phyloP scores from a whole-genome alignment of 2,329 filamentous ascomycete genomes.

The Sphaceloma murrayae region DNA sequence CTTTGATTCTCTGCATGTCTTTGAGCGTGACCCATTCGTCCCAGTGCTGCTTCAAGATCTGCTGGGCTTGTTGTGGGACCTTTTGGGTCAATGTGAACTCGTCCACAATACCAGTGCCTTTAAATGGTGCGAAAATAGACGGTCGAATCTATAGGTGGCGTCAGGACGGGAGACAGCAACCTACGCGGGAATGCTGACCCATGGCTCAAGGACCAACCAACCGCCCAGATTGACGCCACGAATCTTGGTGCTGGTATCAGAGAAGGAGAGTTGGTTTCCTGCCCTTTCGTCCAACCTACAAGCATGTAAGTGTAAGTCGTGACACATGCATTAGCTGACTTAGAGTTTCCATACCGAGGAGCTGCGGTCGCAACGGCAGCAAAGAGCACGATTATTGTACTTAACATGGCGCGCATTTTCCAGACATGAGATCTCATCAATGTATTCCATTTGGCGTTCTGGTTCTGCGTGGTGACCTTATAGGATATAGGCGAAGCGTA shows the following conservation, averaged over 20 bases:
- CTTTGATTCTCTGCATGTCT: slow-evolving; percentile 43
- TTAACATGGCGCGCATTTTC: no score
- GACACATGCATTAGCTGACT: no score
- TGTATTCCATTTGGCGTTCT: no score
- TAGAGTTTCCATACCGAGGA: no score
- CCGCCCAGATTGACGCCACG: slow-evolving; percentile 23
- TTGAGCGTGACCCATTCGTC: slow-evolving; percentile 36
- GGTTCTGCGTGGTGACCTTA: no score
- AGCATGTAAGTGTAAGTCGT: no score
- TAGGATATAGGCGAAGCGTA: no score
- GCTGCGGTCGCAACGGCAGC: no score
- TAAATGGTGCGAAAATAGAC: slow-evolving; percentile 17
- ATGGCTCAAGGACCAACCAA: slow-evolving; percentile 23
- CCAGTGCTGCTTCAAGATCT: slow-evolving; percentile 22
- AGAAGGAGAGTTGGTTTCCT: slow-evolving; percentile 2
- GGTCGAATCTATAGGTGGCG: slow-evolving; percentile 14
- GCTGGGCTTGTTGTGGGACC: slow-evolving; percentile 17
- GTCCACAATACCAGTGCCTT: slow-evolving; percentile 19
- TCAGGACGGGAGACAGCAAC: slow-evolving; percentile 17
- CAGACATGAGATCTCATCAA: no score
- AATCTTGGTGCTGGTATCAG: slow-evolving; percentile 15
- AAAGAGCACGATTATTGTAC: no score
- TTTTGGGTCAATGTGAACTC: slow-evolving; percentile 23
- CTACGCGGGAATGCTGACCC: slow-evolving; percentile 4
- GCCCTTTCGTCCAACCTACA: neutral